Conservation (phyloP, 768 basidiomycete species). For the Russula sp. region DNA sequence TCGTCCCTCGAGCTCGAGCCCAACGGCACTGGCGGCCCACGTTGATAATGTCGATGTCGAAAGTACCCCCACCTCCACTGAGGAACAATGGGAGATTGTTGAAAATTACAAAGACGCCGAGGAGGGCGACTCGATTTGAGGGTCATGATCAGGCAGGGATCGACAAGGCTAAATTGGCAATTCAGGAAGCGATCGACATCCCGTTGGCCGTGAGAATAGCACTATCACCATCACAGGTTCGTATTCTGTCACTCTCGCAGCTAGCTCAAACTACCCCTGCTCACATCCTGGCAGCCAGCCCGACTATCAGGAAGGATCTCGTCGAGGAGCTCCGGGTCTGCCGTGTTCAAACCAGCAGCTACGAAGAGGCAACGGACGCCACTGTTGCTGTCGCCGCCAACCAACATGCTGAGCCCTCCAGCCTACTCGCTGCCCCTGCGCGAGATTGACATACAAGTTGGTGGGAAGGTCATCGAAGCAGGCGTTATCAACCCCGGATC, state of each 20-base stretch:
- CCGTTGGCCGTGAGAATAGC: constrained; percentile 82
- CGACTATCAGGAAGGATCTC: too few relatives aligned
- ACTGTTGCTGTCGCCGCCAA: too few relatives aligned
- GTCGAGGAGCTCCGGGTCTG: too few relatives aligned
- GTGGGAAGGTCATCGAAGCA: too few relatives aligned
- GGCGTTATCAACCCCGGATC: too few relatives aligned
- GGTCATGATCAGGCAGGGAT: constrained; percentile 74
- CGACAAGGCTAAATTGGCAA: constrained; percentile 66
- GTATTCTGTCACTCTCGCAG: background rate
- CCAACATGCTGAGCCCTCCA: too few relatives aligned
- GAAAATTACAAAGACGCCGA: constrained; percentile 76
- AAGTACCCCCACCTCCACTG: constrained; percentile 39
- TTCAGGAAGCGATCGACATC: constrained; percentile 68
- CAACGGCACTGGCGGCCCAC: constrained; percentile 54
- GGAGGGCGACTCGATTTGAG: constrained; percentile 81
- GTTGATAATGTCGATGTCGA: constrained; percentile 86
- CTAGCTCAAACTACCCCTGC: too few relatives aligned
- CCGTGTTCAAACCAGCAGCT: too few relatives aligned
- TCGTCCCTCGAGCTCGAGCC: constrained; percentile 46
- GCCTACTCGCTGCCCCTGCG: too few relatives aligned
- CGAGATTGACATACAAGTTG: too few relatives aligned
- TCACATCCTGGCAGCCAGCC: too few relatives aligned
- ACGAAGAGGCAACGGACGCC: too few relatives aligned
- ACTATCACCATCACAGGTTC: constrained; percentile 83
- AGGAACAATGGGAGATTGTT: constrained; percentile 71